Base-by-base conservation (phyloP, 495 filamentous ascomycete genomes). In the Cenococcum geophilum region DNA sequence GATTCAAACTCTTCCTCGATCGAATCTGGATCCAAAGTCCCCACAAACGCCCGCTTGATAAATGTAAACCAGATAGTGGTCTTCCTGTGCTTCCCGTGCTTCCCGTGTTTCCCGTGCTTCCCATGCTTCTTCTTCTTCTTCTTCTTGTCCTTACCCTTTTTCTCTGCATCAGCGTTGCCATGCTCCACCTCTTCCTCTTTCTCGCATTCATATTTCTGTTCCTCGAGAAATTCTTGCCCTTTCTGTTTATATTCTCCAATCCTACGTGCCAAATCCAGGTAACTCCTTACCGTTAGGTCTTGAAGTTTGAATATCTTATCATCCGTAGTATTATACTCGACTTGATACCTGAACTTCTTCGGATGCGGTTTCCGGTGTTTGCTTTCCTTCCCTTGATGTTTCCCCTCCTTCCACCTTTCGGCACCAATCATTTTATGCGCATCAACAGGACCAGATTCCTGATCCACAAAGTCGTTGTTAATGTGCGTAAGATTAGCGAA, bases 401-500 rank as follows among this genome's bases (percentile, higher is more conserved):
- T 84, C 57, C 78, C 80, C 54, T 80, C 70, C 50, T 82, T 85
- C 50, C 83, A 85, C 21, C 79, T 72, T 3, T 75, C 27, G 8
- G 20, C 71, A 76, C 78, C 82, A 52, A 73, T 69, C n/a, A 74
- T 69, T 37, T 68, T 59, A 35, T 69, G 55, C 32, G 63, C 55
- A 1, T 74, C 65, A 14, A 64, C 34, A 37, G 23, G 25, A 27
- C 21, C 35, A 3, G 5, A 32, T 34, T 18, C 11, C 20, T 52
- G 63, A 18, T 59, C 65, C 4, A 66, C 51, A 60, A 81, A 76
- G 66, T 85, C 79, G 48, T 85, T 86, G 71, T 97, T 95, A 76
- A 95, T 86, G 60, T 80, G 74, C 0, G 95, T 97, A 1, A 99
- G 76, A 74, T 99, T 99, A 47, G 92, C 91, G 72, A 80, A 96